These are phyloP conservation scores for Neofusicoccum kwambonambiense DNA, from an alignment of 2,329 filamentous ascomycete species.

Conservation along the genomic window DNA sequence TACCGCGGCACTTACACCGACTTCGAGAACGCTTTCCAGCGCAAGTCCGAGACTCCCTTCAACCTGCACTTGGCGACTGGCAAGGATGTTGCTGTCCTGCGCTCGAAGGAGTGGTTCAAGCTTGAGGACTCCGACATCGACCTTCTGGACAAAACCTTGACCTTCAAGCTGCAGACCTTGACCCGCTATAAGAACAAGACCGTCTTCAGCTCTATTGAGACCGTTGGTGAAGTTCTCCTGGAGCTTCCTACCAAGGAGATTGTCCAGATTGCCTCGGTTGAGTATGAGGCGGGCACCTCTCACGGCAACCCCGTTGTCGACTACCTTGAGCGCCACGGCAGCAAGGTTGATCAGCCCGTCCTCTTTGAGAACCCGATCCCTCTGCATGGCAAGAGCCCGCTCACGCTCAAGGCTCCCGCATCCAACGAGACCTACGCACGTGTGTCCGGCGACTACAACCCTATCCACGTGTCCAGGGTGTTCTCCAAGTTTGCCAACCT, in stretches of 20 bases:
- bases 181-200: slow-evolving; percentile 93
- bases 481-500: slow-evolving; percentile 95
- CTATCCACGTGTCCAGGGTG: slow-evolving; percentile 95
- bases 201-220: slow-evolving; percentile 88
- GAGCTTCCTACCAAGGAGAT: slow-evolving; percentile 96
- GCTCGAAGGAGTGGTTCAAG: slow-evolving; percentile 97
- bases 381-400: slow-evolving; percentile 84
- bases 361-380: slow-evolving; percentile 98
- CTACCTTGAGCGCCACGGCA: slow-evolving; percentile 88
- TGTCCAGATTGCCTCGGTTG: slow-evolving; percentile 94
- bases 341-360: slow-evolving; percentile 91
- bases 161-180: slow-evolving; percentile 91
- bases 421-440: slow-evolving; percentile 98
- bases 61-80: slow-evolving; percentile 82
- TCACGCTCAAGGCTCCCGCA: slow-evolving; percentile 84
- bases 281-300: slow-evolving; percentile 87
- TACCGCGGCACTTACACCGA: slow-evolving; percentile 92
- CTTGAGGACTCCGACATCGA: slow-evolving; percentile 82
- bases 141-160: slow-evolving; percentile 87
- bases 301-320: slow-evolving; percentile 97
- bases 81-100: slow-evolving; percentile 90
- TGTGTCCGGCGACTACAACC: slow-evolving; percentile 97
- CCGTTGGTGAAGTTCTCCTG: slow-evolving; percentile 84
- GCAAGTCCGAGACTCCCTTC: slow-evolving; percentile 93
- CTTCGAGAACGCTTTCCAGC: slow-evolving; percentile 97